Base-by-base conservation (phyloP, 2,329 filamentous ascomycete genomes). In the Immersiporthe knoxdaviesiana region DNA sequence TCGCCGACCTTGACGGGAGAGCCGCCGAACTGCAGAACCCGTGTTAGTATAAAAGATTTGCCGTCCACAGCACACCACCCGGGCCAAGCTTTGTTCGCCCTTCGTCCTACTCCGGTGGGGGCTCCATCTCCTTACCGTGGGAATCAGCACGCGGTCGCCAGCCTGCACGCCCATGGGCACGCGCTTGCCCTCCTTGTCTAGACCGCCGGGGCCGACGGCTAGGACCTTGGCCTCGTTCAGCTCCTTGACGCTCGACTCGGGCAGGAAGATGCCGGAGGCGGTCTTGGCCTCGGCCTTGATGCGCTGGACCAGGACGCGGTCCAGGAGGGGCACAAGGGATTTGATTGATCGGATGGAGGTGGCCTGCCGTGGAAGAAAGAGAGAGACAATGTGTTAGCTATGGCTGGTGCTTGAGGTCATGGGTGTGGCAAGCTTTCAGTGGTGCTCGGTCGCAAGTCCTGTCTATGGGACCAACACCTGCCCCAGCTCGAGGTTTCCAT, bases 221-320 rank as follows among this genome's bases (percentile, higher is more conserved):
- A 99, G 86, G 68, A 99, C 96, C 84, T 93, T 94, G 77, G 93
- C 96, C 87, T 98, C 95, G 84, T 97, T 98, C 80, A 98, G 89
- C 83, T 99, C 96, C 89, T 99, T 97, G 79, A 98, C 93, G 78
- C 91, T 92, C 72, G 91, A 94, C 86, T 99, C 96, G 76, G 96
- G 96, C 74, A 99, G 92, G 88, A 97, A 97, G 87, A 99, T 97
- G 78, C 96, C 96, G 78, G 91, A 91, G 76, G 96, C 94, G 63
- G 96, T 99, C 88, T 97, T 97, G 80, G 94, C 83, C 84, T 98
- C 95, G 78, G 95, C 92, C 87, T 98, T 98, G 85, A 97, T 84
- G 83, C 96, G 93, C 90, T 99, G 96, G 76, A 99, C 93, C 74
- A 99, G 91, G 76, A 91, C 94, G 77, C 96, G 95, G 90, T 99